phyloP scores from a whole-genome alignment of 768 basidiomycete genomes.

The Infundibulicybe gibba region DNA sequence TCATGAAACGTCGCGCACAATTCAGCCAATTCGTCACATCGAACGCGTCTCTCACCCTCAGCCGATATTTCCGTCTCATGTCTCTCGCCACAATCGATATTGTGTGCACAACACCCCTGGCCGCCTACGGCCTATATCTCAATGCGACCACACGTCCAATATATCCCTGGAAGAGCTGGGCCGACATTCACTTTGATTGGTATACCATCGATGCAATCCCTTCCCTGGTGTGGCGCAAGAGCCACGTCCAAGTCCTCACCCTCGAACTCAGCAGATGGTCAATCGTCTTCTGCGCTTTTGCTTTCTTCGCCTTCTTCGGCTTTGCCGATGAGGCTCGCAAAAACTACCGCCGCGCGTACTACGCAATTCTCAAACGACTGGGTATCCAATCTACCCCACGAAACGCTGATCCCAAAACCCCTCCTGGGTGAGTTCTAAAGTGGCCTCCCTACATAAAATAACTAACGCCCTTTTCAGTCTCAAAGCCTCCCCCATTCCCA shows the following conservation, averaged over 20 bases:
- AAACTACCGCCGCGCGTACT: conserved; percentile 36
- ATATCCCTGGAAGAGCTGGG: conserved; percentile 43
- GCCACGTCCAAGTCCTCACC: too few species aligned
- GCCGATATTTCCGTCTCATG: conserved; percentile 52
- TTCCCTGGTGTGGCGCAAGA: too few species aligned
- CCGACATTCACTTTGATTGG: conserved; percentile 47
- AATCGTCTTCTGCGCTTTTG: conserved; percentile 26
- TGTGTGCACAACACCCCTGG: conserved; percentile 32
- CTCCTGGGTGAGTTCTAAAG: too few species aligned
- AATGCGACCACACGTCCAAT: conserved; percentile 18
- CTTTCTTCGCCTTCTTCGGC: conserved; percentile 55
- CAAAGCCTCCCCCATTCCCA: too few species aligned
- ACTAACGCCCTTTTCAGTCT: too few species aligned
- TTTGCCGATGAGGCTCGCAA: conserved; percentile 45
- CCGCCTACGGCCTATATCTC: conserved; percentile 24
- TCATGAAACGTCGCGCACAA: conserved; percentile 29
- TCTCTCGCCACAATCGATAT: conserved; percentile 36
- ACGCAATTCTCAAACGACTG: too few species aligned
- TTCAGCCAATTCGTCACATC: conserved; percentile 32
- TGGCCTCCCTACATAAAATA: too few species aligned
- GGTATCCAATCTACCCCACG: too few species aligned
- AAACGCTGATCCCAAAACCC: too few species aligned
- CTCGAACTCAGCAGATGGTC: too few species aligned
- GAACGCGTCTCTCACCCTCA: conserved; percentile 32
- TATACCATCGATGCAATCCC: too few species aligned